Conservation (phyloP, 257 asterid genomes). For the Plantago ovata region DNA sequence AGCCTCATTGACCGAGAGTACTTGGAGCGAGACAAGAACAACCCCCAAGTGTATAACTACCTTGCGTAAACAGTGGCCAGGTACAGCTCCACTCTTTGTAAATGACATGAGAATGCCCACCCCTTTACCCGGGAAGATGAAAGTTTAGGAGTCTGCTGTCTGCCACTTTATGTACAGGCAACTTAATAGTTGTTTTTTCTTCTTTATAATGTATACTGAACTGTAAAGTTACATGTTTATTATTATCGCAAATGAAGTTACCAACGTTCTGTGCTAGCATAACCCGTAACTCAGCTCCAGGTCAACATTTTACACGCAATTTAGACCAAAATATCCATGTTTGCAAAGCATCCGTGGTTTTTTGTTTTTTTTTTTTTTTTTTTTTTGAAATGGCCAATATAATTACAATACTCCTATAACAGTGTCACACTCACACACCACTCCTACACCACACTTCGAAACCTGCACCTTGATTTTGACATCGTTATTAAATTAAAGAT, state of each 20-base stretch:
- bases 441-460: too few species aligned
- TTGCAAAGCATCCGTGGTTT: too few species aligned
- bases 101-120: slow-evolving; percentile 26
- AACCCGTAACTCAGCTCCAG: not conserved
- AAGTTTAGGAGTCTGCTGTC: slow-evolving; percentile 26
- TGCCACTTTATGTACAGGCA: slow-evolving; percentile 57
- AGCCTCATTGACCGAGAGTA: slow-evolving; percentile 95
- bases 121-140: slow-evolving; percentile 17
- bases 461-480: too few species aligned
- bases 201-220: slow-evolving; percentile 25
- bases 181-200: slow-evolving; percentile 22
- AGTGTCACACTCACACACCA: too few species aligned
- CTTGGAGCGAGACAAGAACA: slow-evolving; percentile 83
- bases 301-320: not conserved
- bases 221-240: slow-evolving; percentile 25
- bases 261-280: not conserved
- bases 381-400: too few species aligned
- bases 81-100: slow-evolving; percentile 27
- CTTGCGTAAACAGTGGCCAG: slow-evolving; percentile 52
- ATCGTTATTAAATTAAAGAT: too few species aligned
- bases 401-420: too few species aligned
- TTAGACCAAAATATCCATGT: not conserved
- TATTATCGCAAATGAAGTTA: slow-evolving; percentile 12
- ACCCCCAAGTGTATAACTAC: slow-evolving; percentile 94
- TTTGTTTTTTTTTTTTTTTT: too few species aligned